A percentile compares a stretch with the other conserved stretches of the same genome.
Conservation (phyloP, 306 rosid species). For the Cicer yamashitae region DNA sequence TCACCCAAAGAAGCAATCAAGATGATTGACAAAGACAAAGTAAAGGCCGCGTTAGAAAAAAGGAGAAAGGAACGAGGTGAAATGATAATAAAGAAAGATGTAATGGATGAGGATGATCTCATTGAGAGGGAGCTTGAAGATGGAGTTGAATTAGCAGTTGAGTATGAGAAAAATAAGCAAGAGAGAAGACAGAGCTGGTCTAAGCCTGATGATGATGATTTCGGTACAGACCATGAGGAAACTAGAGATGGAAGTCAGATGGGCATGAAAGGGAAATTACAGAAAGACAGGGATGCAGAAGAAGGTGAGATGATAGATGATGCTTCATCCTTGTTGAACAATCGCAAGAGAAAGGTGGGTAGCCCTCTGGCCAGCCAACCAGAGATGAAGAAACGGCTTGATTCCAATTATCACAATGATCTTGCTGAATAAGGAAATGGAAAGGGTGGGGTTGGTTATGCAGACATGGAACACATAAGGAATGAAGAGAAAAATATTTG, state of each 20-base stretch:
- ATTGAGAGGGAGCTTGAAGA: slow-evolving; percentile 95
- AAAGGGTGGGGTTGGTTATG: slow-evolving; percentile 49
- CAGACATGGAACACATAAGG: slow-evolving; percentile 55
- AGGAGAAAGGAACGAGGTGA: slow-evolving; percentile 74
- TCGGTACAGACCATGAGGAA: slow-evolving; percentile 50
- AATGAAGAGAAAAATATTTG: slow-evolving; percentile 54
- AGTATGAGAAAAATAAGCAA: slow-evolving; percentile 72
- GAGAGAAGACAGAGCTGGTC: slow-evolving; percentile 71
- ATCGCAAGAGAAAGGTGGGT: slow-evolving; percentile 74
- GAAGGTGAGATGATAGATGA: slow-evolving; percentile 78
- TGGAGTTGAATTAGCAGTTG: slow-evolving; percentile 84
- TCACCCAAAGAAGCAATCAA: slow-evolving; percentile 84
- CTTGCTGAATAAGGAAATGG: slow-evolving; percentile 49
- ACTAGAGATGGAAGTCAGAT: slow-evolving; percentile 49
- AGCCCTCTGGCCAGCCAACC: slow-evolving; percentile 56
- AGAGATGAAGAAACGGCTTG: slow-evolving; percentile 58
- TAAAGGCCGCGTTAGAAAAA: slow-evolving; percentile 89
- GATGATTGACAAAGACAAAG: slow-evolving; percentile 80
- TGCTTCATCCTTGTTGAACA: slow-evolving; percentile 59
- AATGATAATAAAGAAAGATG: slow-evolving; percentile 66
- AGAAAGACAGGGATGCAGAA: slow-evolving; percentile 60
- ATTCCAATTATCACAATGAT: slow-evolving; percentile 41
- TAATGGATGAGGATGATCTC: slow-evolving; percentile 87
- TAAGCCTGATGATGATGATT: slow-evolving; percentile 56
- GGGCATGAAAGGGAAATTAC: slow-evolving; percentile 44